Conservation (phyloP, 176 grass and related monocot species). For the Calamus simplicifolius region DNA sequence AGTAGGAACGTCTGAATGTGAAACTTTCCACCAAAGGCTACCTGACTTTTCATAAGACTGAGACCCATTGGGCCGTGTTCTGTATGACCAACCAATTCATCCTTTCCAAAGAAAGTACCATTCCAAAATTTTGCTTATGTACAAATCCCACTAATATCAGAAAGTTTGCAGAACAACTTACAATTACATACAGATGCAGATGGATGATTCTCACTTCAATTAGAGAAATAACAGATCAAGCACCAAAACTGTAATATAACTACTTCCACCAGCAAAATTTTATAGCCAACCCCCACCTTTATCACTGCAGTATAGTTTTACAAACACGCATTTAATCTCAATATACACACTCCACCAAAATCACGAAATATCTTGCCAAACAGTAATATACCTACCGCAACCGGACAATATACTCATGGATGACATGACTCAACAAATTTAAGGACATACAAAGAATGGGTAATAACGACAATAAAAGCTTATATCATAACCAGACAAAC, state of each 20-base stretch:
- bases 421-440: constrained; percentile 24
- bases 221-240: constrained; percentile 20
- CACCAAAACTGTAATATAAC: constrained; percentile 43
- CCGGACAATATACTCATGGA: constrained; percentile 46
- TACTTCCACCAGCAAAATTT: constrained; percentile 18
- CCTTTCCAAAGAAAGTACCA: too few relatives aligned
- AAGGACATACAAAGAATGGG: constrained; percentile 50
- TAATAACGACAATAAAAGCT: constrained; percentile 30
- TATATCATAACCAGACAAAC: too few relatives aligned
- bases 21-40: too few relatives aligned
- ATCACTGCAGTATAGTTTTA: constrained; percentile 26
- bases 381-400: constrained; percentile 13
- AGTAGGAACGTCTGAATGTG: too few relatives aligned
- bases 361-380: constrained; percentile 17
- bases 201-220: too few relatives aligned
- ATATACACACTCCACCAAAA: constrained; percentile 61
- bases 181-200: too few relatives aligned
- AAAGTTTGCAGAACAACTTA: too few relatives aligned
- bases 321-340: constrained; percentile 15
- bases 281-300: constrained; percentile 6
- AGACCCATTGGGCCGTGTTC: too few relatives aligned
- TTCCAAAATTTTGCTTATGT: too few relatives aligned
- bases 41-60: too few relatives aligned
- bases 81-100: too few relatives aligned
- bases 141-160: too few relatives aligned